These are phyloP conservation scores for Pyricularia pennisetigena DNA, from an alignment of 2,329 filamentous ascomycete species.

Conservation along the genomic window DNA sequence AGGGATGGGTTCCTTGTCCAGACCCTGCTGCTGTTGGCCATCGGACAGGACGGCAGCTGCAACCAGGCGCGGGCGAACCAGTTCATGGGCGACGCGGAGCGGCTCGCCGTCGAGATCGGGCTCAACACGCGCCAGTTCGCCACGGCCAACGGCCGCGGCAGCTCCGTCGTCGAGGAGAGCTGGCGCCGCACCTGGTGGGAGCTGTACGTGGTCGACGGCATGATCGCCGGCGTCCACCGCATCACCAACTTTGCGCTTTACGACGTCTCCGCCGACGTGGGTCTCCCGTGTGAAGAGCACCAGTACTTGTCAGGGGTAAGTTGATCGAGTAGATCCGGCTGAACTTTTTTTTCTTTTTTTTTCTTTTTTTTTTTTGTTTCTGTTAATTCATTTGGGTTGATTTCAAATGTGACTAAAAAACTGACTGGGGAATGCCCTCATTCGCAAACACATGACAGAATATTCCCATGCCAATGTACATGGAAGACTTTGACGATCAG, in stretches of 20 bases:
- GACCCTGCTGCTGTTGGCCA: constrained; percentile 64
- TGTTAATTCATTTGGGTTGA: not conserved
- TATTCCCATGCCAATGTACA: constrained; percentile 48
- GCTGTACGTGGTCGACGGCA: constrained; percentile 68
- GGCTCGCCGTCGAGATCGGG: constrained; percentile 64
- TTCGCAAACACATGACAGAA: constrained; percentile 25
- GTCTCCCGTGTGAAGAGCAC: constrained; percentile 74
- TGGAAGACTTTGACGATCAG: constrained; percentile 66
- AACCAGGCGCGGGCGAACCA: constrained; percentile 59
- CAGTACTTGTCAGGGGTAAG: constrained; percentile 53
- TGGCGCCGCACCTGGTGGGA: constrained; percentile 91
- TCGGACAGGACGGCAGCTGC: constrained; percentile 69
- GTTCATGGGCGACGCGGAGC: constrained; percentile 57
- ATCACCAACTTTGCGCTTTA: constrained; percentile 62
- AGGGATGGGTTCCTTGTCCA: constrained; percentile 61
- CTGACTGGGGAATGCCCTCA: not conserved
- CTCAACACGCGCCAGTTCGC: constrained; percentile 65
- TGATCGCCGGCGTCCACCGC: constrained; percentile 72
- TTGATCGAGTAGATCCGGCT: constrained; percentile 7
- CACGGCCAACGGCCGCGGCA: constrained; percentile 49
- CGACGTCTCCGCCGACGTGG: constrained; percentile 56
- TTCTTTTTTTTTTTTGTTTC: not conserved
- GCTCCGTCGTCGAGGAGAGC: constrained; percentile 67
- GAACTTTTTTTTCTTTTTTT: not conserved
- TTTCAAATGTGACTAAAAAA: not conserved